Evolutionary conservation across 768 basidiomycete species (phyloP), one percentile per base, ranked within the genome.

Genomic region (Gloeostereum incarnatum): DNA sequence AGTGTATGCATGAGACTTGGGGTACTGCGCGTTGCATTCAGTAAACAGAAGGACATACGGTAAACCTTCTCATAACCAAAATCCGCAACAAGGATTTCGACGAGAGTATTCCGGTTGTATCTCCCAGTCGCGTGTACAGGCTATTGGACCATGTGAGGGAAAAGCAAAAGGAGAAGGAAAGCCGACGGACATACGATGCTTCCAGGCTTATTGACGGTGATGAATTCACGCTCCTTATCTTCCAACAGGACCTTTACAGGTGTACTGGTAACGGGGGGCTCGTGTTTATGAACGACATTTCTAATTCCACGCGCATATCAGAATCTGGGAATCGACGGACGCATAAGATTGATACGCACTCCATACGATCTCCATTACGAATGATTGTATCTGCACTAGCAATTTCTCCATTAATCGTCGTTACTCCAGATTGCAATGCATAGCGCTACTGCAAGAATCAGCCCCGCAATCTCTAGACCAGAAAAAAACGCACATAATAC

Each of bases 181-280:
- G n/a, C 31, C 33, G 24, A 45, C 44, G 53, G 47, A 75, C 91
- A 59, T 56, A 94, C 93, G 53, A 96, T 89, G 54, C 86, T 87
- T 21, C 93, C 93, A 2, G 94, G 93, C 66, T 99, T 99, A 52
- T 96, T 84, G 18, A 99, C 83, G 10, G 96, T 84, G 25, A 97
- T 75, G 44, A 93, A 91, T 44, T 82, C 72, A 16, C 80, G 76
- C 45, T 86, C 76, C 10, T 65, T 65, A 54, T 96, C 90, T 41
- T 81, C 76, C 36, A 79, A 67, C 3, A 96, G 58, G 25, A 98
- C 68, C 45, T 79, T 74, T 37, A 98, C 77, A 1, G 86, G 86
- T 4, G 69, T 82, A 1, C 82, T 77, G 0, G 91, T 81, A 3
- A 99, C 81, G 2, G 94, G 91, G 5, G 94, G 94, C 59, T 99